Base-by-base conservation (phyloP, 345 rosid genomes). In the Syzygium oleosum region DNA sequence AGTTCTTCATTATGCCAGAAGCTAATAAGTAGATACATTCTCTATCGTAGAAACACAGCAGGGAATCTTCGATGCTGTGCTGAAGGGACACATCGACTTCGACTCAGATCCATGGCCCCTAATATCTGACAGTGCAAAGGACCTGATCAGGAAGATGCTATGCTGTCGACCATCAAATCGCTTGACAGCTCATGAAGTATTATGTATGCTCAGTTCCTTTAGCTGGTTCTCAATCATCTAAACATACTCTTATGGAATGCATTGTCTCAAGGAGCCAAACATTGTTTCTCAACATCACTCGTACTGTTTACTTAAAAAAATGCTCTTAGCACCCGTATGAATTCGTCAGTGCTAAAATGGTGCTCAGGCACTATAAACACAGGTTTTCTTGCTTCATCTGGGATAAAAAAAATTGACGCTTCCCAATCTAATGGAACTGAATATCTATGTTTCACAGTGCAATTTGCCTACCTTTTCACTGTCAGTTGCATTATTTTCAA, bases 81-180 rank as follows among this genome's bases (percentile, higher is more conserved):
- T 97, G 88, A 97, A 97, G 92, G 99, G 99, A 55, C 89, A 93
- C 87, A 92, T 97, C 52, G 99, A 97, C 92, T 97, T 97, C 17
- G 95, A 95, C 38, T 96, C 99, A 51, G 98, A 97, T 56, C 99
- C 99, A 8, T 97, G 99, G 99, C 99, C 99, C 68, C 79, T 96
- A 84, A 96, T 97, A 91, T 96, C 99, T 25, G 96, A 94, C 88
- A 96, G 98, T 86, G 99, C 94, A n/a, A 96, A 97, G 91, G 98
- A 96, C 92, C 94, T 97, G 83, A 97, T 97, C 87, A 93, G 93
- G 59, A 92, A 91, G 95, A 97, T 97, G 99, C 91, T 97, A 68
- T 95, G 98, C 91, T 93, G 95, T 89, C 88, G 77, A 85, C 97
- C 98, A 85, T 91, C 94, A 83, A 94, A 93, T 19, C 97, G 99